A percentile compares a stretch with the other conserved stretches of the same genome.
Conservation (phyloP, 352 stramenopile genomes). For the Aphanomyces euteiches region DNA sequence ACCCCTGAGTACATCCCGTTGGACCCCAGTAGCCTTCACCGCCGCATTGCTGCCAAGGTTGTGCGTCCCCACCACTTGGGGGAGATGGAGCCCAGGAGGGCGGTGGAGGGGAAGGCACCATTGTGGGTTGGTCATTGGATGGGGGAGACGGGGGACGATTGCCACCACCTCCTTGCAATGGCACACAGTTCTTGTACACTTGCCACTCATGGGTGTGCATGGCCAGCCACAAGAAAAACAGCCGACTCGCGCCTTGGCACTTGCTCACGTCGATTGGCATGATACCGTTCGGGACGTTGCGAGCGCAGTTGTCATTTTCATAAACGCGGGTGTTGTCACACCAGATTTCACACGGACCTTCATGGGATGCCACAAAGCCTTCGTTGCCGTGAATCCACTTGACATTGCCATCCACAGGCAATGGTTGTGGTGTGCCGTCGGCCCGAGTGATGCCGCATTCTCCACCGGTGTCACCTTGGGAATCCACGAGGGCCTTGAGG, state of each 20-base stretch:
- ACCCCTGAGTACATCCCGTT: neutral
- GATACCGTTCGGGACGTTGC: slow-evolving; percentile 36
- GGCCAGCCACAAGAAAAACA: slow-evolving; percentile 34
- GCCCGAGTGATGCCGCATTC: slow-evolving; percentile 32
- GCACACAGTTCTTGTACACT: slow-evolving; percentile 31
- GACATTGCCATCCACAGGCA: slow-evolving; percentile 29
- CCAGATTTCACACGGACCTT: slow-evolving; percentile 53
- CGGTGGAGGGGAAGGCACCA: neutral
- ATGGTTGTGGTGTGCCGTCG: slow-evolving; percentile 27
- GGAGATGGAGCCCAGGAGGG: neutral
- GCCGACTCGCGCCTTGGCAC: slow-evolving; percentile 33
- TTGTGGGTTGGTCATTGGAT: neutral
- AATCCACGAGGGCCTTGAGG: slow-evolving; percentile 8
- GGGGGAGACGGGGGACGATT: neutral
- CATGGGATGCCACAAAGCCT: slow-evolving; percentile 35
- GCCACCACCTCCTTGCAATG: neutral
- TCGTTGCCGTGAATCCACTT: slow-evolving; percentile 34
- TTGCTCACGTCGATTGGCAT: slow-evolving; percentile 46
- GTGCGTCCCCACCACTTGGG: neutral
- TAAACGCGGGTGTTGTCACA: slow-evolving; percentile 46
- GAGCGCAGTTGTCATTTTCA: slow-evolving; percentile 43
- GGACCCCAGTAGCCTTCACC: neutral
- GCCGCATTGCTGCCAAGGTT: neutral
- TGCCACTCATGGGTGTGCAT: slow-evolving; percentile 30
- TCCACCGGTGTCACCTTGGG: neutral